Evolutionary conservation across 2,329 filamentous ascomycete species (phyloP).

Genomic region (Xylaria sp.): DNA sequence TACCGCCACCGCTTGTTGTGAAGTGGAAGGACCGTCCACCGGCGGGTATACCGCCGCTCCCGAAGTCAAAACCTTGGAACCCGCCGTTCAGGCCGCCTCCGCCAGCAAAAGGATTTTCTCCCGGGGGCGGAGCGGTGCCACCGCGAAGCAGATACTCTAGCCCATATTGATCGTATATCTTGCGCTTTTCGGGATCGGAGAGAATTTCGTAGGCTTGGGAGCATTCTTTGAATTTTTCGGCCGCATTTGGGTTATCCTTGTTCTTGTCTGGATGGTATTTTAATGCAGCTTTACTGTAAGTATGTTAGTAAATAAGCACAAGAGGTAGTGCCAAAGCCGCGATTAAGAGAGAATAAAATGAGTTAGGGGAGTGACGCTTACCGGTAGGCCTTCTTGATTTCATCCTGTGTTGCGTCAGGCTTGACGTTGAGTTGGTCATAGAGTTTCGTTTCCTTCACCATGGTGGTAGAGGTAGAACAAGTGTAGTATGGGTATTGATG

Average conservation of each 20-base stretch:
- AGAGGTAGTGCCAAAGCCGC: slow-evolving; percentile 3
- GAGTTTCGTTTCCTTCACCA: slow-evolving; percentile 96
- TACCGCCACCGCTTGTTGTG: slow-evolving; percentile 64
- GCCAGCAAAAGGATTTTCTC: slow-evolving; percentile 70
- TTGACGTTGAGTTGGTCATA: slow-evolving; percentile 88
- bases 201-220: slow-evolving; percentile 98
- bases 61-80: slow-evolving; percentile 37
- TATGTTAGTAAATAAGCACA: slow-evolving; percentile 52
- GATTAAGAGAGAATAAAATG: too few relatives aligned
- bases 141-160: slow-evolving; percentile 91
- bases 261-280: slow-evolving; percentile 99
- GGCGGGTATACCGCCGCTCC: slow-evolving; percentile 60
- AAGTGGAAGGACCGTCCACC: slow-evolving; percentile 70
- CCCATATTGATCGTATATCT: slow-evolving; percentile 93
- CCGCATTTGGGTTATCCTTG: slow-evolving; percentile 84
- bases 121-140: slow-evolving; percentile 74
- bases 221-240: slow-evolving; percentile 97
- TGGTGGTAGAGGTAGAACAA: slow-evolving; percentile 57
- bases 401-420: slow-evolving; percentile 84
- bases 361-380: slow-evolving; percentile 56
- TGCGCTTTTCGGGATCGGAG: slow-evolving; percentile 95
- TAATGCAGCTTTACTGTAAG: slow-evolving; percentile 80
- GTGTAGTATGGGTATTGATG: neutral
- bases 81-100: slow-evolving; percentile 52
- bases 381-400: slow-evolving; percentile 97